Percentiles rank a stretch among this genome's conserved stretches.
Conservation (phyloP, 163 green algal species). For the Scenedesmus sp. region DNA sequence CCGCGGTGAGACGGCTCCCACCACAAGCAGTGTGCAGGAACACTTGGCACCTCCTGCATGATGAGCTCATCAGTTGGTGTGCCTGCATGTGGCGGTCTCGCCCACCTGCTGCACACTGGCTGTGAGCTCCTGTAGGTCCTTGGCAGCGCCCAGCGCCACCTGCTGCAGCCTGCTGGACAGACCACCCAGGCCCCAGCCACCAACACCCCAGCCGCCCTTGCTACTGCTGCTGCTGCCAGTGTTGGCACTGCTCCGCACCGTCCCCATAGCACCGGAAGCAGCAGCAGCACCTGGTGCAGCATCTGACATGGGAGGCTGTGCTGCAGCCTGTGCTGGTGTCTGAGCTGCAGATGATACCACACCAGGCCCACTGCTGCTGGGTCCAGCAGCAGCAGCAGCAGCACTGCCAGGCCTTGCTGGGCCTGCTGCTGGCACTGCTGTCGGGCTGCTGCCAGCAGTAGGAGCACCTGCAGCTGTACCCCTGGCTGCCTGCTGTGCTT, state of each 20-base stretch:
- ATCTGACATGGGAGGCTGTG: background rate
- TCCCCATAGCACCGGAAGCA: too few relatives aligned
- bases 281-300: background rate
- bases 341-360: background rate
- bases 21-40: too few relatives aligned
- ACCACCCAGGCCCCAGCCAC: conserved; percentile 45
- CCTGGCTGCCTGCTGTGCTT: background rate
- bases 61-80: background rate
- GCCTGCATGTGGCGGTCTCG: background rate
- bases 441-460: background rate
- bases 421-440: conserved; percentile 4
- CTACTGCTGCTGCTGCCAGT: conserved; percentile 34
- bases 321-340: background rate
- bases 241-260: background rate
- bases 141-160: conserved; percentile 40
- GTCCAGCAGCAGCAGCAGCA: background rate
- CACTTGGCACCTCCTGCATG: too few relatives aligned
- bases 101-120: conserved; percentile 43
- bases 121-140: conserved; percentile 44
- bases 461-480: background rate
- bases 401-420: background rate
- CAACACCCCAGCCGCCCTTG: conserved; percentile 28
- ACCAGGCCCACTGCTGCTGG: background rate
- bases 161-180: conserved; percentile 43
- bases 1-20: too few relatives aligned